Base-by-base conservation (phyloP, 768 basidiomycete species). In the Podaxis carcinomalis region DNA sequence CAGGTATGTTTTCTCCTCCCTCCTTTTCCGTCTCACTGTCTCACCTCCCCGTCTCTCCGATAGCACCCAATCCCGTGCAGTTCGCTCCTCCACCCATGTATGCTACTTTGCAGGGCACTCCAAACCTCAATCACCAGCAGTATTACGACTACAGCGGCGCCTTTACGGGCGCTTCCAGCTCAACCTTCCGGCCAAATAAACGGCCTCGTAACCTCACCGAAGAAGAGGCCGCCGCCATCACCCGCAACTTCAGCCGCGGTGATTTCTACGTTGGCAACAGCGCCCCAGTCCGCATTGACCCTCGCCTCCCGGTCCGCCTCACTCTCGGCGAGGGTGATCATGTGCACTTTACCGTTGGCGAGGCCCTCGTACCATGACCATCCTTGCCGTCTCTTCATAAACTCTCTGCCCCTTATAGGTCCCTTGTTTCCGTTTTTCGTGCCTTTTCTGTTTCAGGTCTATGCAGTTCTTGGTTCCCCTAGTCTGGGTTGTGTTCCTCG, bases 181-280 rank as follows among this genome's bases (percentile, higher is more conserved):
- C 88, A 16, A 85, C 89, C 3, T 92, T 91, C 75, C 86, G 90
- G n/a, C 87, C 90, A 3, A 83, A 77, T 67, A 92, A 92, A 70
- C 86, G 90, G 27, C 87, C 89, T 32, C 86, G 90, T 64, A 84
- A 83, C 49, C 84, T 92, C 57, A 92, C 90, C 1, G 90, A 92
- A 65, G 90, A 92, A 63, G 90, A 92, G 71, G 83, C 90, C 1
- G 88, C 89, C 10, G 89, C 90, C 35, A 92, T 92, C 75, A 90
- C 89, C 0, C 83, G 90, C 70, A 90, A 90, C 67, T 92, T 89
- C 66, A 87, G 78, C 63, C 83, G 90, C 55, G 90, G 90, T 3
- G 90, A 92, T 69, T 92, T 92, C 71, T 92, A 85, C 67, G 87
- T 92, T 55, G 90, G 90, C 57, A 84, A 79, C 39, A 90, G 87